phyloP scores from a whole-genome alignment of 352 stramenopile species.

The Pythium biforme region DNA sequence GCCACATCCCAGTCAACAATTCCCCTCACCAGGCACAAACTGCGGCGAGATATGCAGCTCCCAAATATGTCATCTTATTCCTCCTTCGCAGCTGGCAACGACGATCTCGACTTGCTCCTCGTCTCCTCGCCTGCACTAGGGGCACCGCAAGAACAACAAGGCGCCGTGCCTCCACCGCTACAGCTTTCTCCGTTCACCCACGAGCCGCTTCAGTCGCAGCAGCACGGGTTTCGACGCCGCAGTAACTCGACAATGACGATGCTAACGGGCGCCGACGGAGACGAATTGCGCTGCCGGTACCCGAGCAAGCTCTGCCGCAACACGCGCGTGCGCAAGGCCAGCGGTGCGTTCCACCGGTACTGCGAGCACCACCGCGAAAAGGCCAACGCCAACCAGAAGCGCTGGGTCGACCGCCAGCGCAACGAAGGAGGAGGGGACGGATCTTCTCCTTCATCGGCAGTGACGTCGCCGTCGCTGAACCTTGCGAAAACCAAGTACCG shows the following conservation, averaged over 20 bases:
- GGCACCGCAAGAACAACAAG: background rate
- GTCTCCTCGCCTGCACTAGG: background rate
- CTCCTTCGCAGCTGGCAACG: background rate
- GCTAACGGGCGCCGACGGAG: background rate
- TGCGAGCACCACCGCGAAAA: conserved; percentile 35
- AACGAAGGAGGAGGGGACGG: no score
- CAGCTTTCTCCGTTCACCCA: background rate
- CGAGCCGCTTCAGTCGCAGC: background rate
- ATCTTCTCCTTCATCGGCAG: background rate
- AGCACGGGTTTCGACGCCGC: background rate
- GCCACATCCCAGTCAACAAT: no score
- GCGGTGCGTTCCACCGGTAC: conserved; percentile 30
- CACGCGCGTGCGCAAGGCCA: conserved; percentile 29
- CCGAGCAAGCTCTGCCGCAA: conserved; percentile 26
- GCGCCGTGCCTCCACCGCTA: background rate
- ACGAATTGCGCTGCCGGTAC: conserved; percentile 19
- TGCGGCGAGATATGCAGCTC: background rate
- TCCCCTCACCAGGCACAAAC: background rate
- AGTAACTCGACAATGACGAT: conserved; percentile 7
- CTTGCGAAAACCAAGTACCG: conserved; percentile 4
- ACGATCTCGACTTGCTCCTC: background rate
- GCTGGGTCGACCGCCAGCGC: conserved; percentile 28
- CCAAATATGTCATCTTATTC: conserved; percentile 3
- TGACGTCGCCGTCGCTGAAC: background rate
- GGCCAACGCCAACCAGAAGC: conserved; percentile 36